These are phyloP conservation scores for Pterocarpus macrocarpus DNA, from an alignment of 306 rosid genomes.

Conservation along the genomic window DNA sequence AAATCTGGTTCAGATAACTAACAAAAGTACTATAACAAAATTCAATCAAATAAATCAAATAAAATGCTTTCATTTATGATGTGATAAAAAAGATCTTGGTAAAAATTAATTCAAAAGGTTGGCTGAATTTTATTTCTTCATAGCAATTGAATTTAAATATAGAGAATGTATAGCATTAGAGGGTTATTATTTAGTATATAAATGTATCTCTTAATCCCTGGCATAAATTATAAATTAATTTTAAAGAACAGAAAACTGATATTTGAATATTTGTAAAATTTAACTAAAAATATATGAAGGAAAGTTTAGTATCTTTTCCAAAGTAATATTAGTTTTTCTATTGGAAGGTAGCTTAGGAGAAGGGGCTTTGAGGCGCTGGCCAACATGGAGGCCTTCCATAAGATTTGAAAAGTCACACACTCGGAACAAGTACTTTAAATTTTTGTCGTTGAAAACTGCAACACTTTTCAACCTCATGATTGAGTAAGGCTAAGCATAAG, in stretches of 20 bases:
- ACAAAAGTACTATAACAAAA: not conserved
- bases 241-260: not conserved
- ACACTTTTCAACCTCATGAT: not conserved
- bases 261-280: not conserved
- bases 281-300: not conserved
- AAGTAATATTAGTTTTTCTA: not conserved
- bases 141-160: slow-evolving; percentile 18
- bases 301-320: not conserved
- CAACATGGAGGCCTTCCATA: slow-evolving; percentile 6
- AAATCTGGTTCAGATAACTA: not conserved
- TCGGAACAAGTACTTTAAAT: not conserved
- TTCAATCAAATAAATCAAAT: not conserved
- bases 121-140: not conserved
- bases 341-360: not conserved
- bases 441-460: slow-evolving; percentile 1
- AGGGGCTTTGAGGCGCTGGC: not conserved
- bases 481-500: slow-evolving; percentile 9
- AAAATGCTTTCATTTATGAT: not conserved
- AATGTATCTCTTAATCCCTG: not conserved
- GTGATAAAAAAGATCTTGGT: not conserved
- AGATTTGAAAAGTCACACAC: not conserved
- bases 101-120: slow-evolving; percentile 4
- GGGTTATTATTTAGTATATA: not conserved
- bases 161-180: not conserved
- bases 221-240: not conserved